These are phyloP conservation scores for Hypoxylon cercidicola DNA, from an alignment of 495 filamentous ascomycete genomes.

Conservation along the genomic window DNA sequence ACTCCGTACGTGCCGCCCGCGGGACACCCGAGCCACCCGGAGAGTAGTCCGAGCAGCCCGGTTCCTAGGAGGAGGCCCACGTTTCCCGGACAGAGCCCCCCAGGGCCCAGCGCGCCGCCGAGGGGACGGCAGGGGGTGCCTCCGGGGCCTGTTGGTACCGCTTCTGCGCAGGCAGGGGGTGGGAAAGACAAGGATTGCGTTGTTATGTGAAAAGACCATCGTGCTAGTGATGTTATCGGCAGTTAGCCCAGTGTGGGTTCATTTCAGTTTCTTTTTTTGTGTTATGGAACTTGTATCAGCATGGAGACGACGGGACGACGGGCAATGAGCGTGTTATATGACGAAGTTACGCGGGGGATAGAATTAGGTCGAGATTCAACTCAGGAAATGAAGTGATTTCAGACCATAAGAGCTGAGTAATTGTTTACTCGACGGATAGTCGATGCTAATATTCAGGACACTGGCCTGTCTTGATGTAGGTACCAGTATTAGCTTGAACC, in stretches of 20 bases:
- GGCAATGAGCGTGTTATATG: too few species aligned
- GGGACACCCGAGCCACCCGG: conserved; percentile 65
- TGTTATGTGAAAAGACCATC: conserved; percentile 36
- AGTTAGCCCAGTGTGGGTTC: too few species aligned
- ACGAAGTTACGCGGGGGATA: too few species aligned
- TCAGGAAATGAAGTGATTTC: too few species aligned
- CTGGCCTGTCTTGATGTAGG: neutral
- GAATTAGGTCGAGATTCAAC: too few species aligned
- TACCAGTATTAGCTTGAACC: too few species aligned
- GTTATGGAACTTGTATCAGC: too few species aligned
- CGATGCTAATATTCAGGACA: neutral
- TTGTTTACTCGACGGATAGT: too few species aligned
- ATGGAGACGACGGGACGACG: too few species aligned
- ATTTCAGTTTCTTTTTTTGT: too few species aligned
- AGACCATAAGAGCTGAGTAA: too few species aligned
- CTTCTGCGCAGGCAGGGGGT: conserved; percentile 18
- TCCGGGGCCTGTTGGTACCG: conserved; percentile 22
- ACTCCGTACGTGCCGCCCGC: conserved; percentile 71
- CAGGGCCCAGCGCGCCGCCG: conserved; percentile 30
- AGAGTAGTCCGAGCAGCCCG: conserved; percentile 48
- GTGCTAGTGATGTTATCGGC: too few species aligned
- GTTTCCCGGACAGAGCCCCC: conserved; percentile 18
- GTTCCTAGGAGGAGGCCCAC: conserved; percentile 34
- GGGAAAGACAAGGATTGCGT: conserved; percentile 44
- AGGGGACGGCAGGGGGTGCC: conserved; percentile 44